phyloP scores from a whole-genome alignment of 352 stramenopile genomes.

The Phytophthora meadii region DNA sequence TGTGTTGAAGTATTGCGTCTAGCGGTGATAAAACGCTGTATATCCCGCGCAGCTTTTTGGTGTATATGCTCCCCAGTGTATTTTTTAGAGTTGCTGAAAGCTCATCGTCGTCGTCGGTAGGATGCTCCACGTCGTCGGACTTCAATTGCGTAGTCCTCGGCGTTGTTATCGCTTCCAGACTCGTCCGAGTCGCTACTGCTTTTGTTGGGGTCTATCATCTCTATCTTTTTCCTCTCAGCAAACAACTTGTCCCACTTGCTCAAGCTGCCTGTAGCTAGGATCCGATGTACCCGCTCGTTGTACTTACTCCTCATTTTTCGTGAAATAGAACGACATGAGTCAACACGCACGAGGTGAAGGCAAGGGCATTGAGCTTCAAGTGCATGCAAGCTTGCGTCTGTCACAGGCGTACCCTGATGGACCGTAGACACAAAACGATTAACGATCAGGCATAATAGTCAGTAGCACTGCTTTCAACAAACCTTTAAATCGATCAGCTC shows the following conservation, averaged over 20 bases:
- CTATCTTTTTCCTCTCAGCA: slow-evolving; percentile 43
- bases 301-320: slow-evolving; percentile 54
- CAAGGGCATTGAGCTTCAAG: slow-evolving; percentile 47
- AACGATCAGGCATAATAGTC: background rate
- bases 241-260: slow-evolving; percentile 48
- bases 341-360: slow-evolving; percentile 66
- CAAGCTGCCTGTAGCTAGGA: slow-evolving; percentile 27
- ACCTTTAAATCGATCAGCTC: slow-evolving; percentile 78
- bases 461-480: background rate
- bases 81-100: background rate
- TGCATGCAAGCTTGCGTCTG: slow-evolving; percentile 47
- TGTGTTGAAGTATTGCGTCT: slow-evolving; percentile 3
- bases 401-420: slow-evolving; percentile 48
- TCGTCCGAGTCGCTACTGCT: slow-evolving; percentile 48
- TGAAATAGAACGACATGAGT: slow-evolving; percentile 75
- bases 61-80: background rate
- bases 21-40: background rate
- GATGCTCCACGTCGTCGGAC: slow-evolving; percentile 11
- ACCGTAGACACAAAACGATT: background rate
- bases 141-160: slow-evolving; percentile 32
- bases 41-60: background rate
- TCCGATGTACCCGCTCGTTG: slow-evolving; percentile 27
- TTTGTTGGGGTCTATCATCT: slow-evolving; percentile 42
- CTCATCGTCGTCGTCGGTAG: slow-evolving; percentile 23
- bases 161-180: slow-evolving; percentile 29